Base-by-base conservation (phyloP, 768 basidiomycete species). In the Leccinum subtestaceum region DNA sequence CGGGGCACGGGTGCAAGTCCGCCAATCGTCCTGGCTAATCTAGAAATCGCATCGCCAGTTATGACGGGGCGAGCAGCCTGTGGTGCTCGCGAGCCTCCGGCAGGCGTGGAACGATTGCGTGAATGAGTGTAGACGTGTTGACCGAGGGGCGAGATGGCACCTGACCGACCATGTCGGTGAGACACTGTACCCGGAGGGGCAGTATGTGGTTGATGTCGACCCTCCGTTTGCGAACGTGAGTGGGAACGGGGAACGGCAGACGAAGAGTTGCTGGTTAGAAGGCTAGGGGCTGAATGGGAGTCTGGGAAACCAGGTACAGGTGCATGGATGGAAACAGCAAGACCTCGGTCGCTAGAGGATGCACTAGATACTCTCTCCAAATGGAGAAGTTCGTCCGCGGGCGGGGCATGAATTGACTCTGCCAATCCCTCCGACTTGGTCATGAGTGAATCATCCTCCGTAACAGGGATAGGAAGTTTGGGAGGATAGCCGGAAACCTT, bases 21-120 rank as follows among this genome's bases (percentile, higher is more conserved):
- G 23, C 83, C 86, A 43, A 91, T 84, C 10, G 86, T 84, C 63
- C 82, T 79, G 27, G 84, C 85, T 32, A 92, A 70, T 58, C 78
- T 78, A 12, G 88, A 85, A 53, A 90, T 80, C 2, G 88, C 90
- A 52, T 87, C 88, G 12, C 79, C 85, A 5, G 87, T 87, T 63
- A 92, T 81, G 47, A 91, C 79, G n/a, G 90, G 90, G 10, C 90
- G 81, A 12, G 63, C 77, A 34, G 76, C 60, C 61, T 84, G 81
- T 17, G 74, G 70, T 19, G 70, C 54, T 23, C 84, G 81, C 52
- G 80, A 74, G 40, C 68, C 67, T 57, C 78, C 72, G 1, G 76
- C 69, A 51, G 85, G 81, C 8, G 87, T 80, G 0, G 89, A 90
- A 62, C 87, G 87, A 46, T 84, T 87, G 43, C 88, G 84, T 6